phyloP scores from a whole-genome alignment of 2,329 filamentous ascomycete species.

The Neopestalotiopsis sp. region DNA sequence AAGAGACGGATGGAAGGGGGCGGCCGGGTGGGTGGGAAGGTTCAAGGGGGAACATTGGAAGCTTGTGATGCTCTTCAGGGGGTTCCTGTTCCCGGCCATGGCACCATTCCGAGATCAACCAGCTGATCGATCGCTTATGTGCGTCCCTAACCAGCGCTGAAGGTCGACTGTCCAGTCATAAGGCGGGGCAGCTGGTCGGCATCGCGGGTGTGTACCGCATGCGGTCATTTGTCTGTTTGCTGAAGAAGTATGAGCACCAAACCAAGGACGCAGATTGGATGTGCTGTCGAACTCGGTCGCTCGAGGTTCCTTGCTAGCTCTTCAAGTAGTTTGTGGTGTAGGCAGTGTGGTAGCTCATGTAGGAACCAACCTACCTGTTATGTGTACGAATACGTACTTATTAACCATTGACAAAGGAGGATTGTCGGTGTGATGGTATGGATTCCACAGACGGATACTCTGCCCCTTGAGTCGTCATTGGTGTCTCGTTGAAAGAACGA shows the following conservation, averaged over 20 bases:
- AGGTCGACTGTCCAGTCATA: not conserved
- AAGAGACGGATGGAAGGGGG: not conserved
- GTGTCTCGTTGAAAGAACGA: not conserved
- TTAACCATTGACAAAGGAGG: not conserved
- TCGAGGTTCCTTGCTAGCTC: not conserved
- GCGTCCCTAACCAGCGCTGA: not conserved
- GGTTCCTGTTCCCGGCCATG: not conserved
- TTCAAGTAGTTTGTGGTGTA: not conserved
- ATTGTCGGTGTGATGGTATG: not conserved
- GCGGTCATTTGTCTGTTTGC: not conserved
- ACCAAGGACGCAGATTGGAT: not conserved
- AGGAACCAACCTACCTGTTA: not conserved
- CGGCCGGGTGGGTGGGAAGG: too few relatives aligned
- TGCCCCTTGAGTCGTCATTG: not conserved
- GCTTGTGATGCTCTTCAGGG: slow-evolving; percentile 8
- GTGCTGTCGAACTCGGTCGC: not conserved
- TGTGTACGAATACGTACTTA: not conserved
- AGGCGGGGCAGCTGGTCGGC: not conserved
- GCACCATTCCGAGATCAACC: not conserved
- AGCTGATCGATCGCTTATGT: slow-evolving; percentile 1
- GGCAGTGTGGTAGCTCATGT: not conserved
- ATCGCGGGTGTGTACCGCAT: not conserved
- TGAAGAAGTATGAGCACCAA: not conserved
- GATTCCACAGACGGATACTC: not conserved
- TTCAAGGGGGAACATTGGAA: not conserved